Base-by-base conservation (phyloP, 805 yeast species). In the Allodekkera sacchari region DNA sequence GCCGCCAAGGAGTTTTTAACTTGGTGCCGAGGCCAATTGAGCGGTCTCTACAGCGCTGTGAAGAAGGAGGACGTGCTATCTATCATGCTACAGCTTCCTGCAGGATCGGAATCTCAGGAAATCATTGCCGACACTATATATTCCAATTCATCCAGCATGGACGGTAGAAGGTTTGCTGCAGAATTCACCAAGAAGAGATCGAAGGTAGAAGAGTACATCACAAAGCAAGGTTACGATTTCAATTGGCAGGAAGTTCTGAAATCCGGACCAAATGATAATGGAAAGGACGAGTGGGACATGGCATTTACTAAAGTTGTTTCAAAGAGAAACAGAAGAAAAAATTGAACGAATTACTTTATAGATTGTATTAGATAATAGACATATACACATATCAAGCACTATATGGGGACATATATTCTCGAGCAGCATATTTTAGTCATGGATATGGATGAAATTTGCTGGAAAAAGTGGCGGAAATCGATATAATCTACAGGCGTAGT, bases 81-180 rank as follows among this genome's bases (percentile, higher is more conserved):
- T 34, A 77, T 92, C 50, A 68, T 92, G 46, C 62, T 88, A 39
- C 77, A 85, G 38, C 68, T 89, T 39, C 96, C 96, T 22, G 58
- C 70, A n/a, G 72, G 77, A 24, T 45, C 66, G 6, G 95, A 85
- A 44, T 74, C 94, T 0, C 65, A 69, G 30, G 95, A 79, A 53
- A 83, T 89, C 52, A 87, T 89, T 50, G 80, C 95, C 2, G 98
- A 89, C 50, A 84, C 96, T 9, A 76, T 89, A 36, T 87, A 85
- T 60, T 77, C 92, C 17, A 82, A 85, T 38, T 81, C 94, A 25
- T 71, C 88, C 3, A 80, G 88, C 2, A 77, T 89, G 82, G 96
- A 92, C 54, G 97, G 97, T 16, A 77, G 95, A 52, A 69, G 95
- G 43, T 89, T 88, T 63, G 95, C 98, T 1, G 72, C 70, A 35